A percentile compares a stretch with the other conserved stretches of the same genome.
These are phyloP conservation scores for Microstroma glucosiphilum DNA, from an alignment of 1,284 basidiomycete genomes.

Conservation along the genomic window DNA sequence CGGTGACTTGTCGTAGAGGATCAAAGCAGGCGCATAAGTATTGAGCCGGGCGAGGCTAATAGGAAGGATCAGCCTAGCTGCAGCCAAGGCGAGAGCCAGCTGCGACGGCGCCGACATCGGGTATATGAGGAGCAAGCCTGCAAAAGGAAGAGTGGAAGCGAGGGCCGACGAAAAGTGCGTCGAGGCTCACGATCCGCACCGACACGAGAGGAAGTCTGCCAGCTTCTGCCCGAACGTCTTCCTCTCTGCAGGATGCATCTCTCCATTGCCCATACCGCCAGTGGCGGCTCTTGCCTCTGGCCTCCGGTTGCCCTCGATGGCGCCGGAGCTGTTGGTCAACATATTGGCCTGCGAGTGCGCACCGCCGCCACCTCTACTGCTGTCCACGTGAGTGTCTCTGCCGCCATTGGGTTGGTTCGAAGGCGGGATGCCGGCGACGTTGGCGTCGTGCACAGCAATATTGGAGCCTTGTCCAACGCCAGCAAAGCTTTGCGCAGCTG, in stretches of 20 bases:
- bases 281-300: constrained; percentile 27
- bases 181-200: constrained; percentile 28
- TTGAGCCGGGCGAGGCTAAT: too few species aligned
- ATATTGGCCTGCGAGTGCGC: constrained; percentile 8
- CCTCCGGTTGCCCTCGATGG: constrained; percentile 27
- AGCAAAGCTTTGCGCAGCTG: constrained; percentile 24
- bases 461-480: constrained; percentile 38
- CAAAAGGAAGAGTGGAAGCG: too few species aligned
- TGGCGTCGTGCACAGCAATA: constrained; percentile 42
- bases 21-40: too few species aligned
- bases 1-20: too few species aligned
- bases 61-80: too few species aligned
- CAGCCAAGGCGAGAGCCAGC: too few species aligned
- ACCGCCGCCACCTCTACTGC: constrained; percentile 20
- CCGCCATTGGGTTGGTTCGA: constrained; percentile 14
- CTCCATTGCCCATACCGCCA: constrained; percentile 36
- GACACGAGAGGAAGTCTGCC: constrained; percentile 49
- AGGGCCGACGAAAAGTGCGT: background rate
- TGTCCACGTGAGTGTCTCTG: constrained; percentile 28
- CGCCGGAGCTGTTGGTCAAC: constrained; percentile 22
- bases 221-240: constrained; percentile 48
- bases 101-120: too few species aligned
- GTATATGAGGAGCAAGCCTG: too few species aligned
- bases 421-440: constrained; percentile 27
- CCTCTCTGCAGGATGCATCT: constrained; percentile 31